Percentiles rank a stretch among this genome's conserved stretches.
These are phyloP conservation scores for Sarocladium kiliense DNA, from an alignment of 2,329 filamentous ascomycete species.

Conservation along the genomic window DNA sequence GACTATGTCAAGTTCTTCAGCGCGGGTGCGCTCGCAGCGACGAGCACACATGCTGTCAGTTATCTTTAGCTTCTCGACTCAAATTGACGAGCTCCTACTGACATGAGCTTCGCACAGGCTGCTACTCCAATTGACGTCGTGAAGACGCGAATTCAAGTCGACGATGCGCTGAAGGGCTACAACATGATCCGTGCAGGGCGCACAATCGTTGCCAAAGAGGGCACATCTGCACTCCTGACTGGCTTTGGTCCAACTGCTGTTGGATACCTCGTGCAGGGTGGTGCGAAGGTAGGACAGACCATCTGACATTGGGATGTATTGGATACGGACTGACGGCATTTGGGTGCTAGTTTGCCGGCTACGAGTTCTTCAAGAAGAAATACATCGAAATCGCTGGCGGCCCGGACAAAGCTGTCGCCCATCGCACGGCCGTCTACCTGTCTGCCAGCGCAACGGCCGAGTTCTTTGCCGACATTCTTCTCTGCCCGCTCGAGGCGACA, in stretches of 20 bases:
- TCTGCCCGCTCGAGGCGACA: conserved; percentile 86
- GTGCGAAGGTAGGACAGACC: conserved; percentile 55
- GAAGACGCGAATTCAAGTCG: conserved; percentile 89
- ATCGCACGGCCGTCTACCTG: conserved; percentile 62
- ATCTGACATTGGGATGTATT: neutral
- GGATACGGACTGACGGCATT: neutral
- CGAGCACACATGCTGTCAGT: conserved; percentile 45
- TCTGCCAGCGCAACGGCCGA: conserved; percentile 64
- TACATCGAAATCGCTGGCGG: conserved; percentile 65
- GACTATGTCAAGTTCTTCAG: conserved; percentile 51
- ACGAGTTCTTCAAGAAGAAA: conserved; percentile 92
- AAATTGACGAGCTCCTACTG: neutral
- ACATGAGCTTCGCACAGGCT: conserved; percentile 28
- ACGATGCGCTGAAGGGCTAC: conserved; percentile 77
- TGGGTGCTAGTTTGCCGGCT: conserved; percentile 64
- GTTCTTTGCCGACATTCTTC: conserved; percentile 71
- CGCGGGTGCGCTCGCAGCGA: conserved; percentile 47
- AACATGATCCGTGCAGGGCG: conserved; percentile 76
- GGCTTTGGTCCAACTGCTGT: conserved; percentile 81
- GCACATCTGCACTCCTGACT: conserved; percentile 72
- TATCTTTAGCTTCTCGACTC: neutral
- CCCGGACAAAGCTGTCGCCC: conserved; percentile 35
- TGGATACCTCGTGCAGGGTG: conserved; percentile 85
- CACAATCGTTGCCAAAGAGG: conserved; percentile 74
- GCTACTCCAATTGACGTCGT: conserved; percentile 61